phyloP scores from a whole-genome alignment of 2,329 filamentous ascomycete genomes.

The Trichoderma koningiopsis region DNA sequence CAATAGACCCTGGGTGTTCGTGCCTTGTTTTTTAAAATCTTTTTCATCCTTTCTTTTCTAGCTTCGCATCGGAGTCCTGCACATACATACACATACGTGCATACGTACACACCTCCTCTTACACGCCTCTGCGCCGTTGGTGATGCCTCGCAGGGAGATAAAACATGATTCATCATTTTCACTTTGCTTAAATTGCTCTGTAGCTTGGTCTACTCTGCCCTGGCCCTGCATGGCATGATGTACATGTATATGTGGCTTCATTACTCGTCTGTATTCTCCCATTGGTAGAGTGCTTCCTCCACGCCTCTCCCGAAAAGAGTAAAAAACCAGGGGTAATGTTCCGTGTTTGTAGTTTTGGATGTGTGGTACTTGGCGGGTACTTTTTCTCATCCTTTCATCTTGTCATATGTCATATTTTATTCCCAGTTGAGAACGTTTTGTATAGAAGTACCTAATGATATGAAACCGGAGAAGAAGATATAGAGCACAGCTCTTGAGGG shows the following conservation, averaged over 20 bases:
- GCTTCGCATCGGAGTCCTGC: background rate
- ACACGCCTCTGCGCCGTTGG: background rate
- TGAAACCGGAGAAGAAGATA: background rate
- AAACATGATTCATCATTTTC: constrained; percentile 2
- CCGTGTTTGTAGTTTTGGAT: background rate
- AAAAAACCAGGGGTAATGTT: constrained; percentile 2
- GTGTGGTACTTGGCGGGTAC: background rate
- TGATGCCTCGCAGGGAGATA: background rate
- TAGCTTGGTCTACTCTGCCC: background rate
- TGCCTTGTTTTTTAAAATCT: background rate
- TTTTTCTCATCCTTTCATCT: background rate
- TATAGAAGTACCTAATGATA: background rate
- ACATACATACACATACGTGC: background rate
- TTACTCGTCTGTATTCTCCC: background rate
- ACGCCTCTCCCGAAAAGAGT: constrained; percentile 7
- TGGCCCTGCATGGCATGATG: constrained; percentile 5
- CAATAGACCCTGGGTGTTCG: background rate
- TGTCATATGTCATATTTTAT: constrained; percentile 13
- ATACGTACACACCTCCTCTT: background rate
- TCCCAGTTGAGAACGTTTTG: background rate
- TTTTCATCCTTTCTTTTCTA: background rate
- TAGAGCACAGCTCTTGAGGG: background rate
- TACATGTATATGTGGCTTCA: background rate
- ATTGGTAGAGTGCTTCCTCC: background rate
- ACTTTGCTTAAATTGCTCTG: background rate